Percentiles rank a stretch among this genome's conserved stretches.
Conservation (phyloP, 164 flowering plant species). For the Vitis vinifera region DNA sequence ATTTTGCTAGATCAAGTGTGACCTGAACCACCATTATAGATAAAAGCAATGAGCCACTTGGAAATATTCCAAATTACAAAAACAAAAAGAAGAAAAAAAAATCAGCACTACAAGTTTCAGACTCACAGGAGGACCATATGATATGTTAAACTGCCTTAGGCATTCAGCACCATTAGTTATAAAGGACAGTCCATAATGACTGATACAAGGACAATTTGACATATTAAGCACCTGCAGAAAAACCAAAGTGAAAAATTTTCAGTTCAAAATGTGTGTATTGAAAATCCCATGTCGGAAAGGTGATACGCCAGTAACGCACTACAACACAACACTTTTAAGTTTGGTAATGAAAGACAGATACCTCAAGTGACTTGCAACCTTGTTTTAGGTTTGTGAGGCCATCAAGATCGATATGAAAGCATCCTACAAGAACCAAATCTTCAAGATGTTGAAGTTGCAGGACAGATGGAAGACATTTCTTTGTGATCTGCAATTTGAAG, state of each 20-base stretch:
- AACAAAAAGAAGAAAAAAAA: background rate
- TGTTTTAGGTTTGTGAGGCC: conserved; percentile 21
- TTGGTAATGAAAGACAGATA: background rate
- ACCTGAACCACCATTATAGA: conserved; percentile 18
- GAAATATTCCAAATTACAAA: background rate
- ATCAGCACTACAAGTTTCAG: background rate
- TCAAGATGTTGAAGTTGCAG: conserved; percentile 31
- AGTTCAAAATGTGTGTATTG: too few relatives aligned
- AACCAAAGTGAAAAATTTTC: too few relatives aligned
- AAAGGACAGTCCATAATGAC: conserved; percentile 17
- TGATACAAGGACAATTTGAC: conserved; percentile 19
- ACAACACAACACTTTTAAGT: too few relatives aligned
- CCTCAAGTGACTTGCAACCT: conserved; percentile 26
- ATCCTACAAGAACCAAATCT: conserved; percentile 32
- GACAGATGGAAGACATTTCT: conserved; percentile 25
- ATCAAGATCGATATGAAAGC: conserved; percentile 35
- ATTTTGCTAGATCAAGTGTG: conserved; percentile 19
- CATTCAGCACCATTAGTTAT: conserved; percentile 21
- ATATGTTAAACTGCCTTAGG: conserved; percentile 17
- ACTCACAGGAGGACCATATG: conserved; percentile 32
- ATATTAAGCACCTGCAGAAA: conserved; percentile 18
- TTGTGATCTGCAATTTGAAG: conserved; percentile 25
- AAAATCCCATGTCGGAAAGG: too few relatives aligned
- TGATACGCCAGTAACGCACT: too few relatives aligned
- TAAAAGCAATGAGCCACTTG: background rate